Evolutionary conservation across 371 early-diverging fungal species (phyloP).

Genomic region (Mortierella sp.): DNA sequence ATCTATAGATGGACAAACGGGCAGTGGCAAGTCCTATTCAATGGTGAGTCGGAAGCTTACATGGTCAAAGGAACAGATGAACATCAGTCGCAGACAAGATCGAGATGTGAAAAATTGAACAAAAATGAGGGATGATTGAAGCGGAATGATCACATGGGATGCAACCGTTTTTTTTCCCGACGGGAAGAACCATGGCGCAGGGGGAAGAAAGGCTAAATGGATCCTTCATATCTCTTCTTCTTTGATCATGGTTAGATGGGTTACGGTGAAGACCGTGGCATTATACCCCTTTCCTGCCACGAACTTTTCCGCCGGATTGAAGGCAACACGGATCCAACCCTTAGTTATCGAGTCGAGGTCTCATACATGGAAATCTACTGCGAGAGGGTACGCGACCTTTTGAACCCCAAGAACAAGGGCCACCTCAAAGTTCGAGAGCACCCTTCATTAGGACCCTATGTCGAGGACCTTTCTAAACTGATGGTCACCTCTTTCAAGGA

Average conservation of each 20-base stretch:
- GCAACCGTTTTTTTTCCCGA: not conserved
- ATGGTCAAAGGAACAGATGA: conserved; percentile 5
- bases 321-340: conserved; percentile 60
- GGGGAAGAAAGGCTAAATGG: not conserved
- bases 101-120: not conserved
- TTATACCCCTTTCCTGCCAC: conserved; percentile 87
- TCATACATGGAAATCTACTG: conserved; percentile 90
- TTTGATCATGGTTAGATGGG: conserved; percentile 64
- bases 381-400: conserved; percentile 93
- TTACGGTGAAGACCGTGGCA: conserved; percentile 82
- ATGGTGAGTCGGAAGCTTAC: conserved; percentile 69
- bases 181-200: conserved; percentile 11
- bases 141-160: conserved; percentile 4
- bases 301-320: conserved; percentile 82
- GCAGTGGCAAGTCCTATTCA: conserved; percentile 87
- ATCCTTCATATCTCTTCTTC: not conserved
- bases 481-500: conserved; percentile 84
- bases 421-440: conserved; percentile 92
- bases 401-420: conserved; percentile 83
- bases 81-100: not conserved
- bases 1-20: conserved; percentile 87
- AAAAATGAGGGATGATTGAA: not conserved
- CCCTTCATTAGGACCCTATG: conserved; percentile 90
- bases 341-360: conserved; percentile 84
- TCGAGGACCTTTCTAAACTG: conserved; percentile 91